Percentiles rank a stretch among this genome's conserved stretches.
These are phyloP conservation scores for Yamadazyma spencermartinsiae DNA, from an alignment of 1,139 yeast species.

Conservation along the genomic window DNA sequence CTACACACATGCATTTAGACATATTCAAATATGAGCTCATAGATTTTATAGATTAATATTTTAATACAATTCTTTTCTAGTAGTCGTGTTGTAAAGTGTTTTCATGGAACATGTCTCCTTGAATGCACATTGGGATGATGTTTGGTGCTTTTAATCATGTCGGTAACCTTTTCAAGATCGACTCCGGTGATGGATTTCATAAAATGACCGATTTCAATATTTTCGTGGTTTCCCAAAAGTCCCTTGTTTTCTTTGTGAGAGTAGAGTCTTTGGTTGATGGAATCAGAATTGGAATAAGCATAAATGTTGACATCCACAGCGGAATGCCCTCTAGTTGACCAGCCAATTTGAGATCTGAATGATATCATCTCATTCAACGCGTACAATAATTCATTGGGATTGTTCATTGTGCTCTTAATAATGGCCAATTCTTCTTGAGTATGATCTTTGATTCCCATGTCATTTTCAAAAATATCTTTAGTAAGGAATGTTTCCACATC, in stretches of 20 bases:
- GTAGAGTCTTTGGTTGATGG: slow-evolving; percentile 36
- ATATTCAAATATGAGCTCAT: too few relatives aligned
- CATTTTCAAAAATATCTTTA: slow-evolving; percentile 51
- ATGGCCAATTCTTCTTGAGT: slow-evolving; percentile 47
- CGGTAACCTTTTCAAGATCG: slow-evolving; percentile 52
- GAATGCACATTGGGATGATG: slow-evolving; percentile 34
- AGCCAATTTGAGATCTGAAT: slow-evolving; percentile 72
- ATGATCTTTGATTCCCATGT: slow-evolving; percentile 61
- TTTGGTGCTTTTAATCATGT: slow-evolving; percentile 42
- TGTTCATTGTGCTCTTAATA: slow-evolving; percentile 35
- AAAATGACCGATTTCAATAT: slow-evolving; percentile 76
- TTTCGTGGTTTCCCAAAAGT: slow-evolving; percentile 78
- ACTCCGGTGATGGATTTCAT: slow-evolving; percentile 61
- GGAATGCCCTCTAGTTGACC: slow-evolving; percentile 89
- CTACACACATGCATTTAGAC: background rate
- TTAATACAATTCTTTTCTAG: too few relatives aligned
- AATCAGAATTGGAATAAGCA: slow-evolving; percentile 59
- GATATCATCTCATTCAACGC: slow-evolving; percentile 61
- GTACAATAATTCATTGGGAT: slow-evolving; percentile 25
- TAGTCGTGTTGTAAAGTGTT: background rate
- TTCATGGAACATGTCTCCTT: background rate
- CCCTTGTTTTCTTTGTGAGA: slow-evolving; percentile 33
- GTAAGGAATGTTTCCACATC: slow-evolving; percentile 32
- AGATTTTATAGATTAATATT: background rate
- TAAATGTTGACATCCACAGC: slow-evolving; percentile 89